phyloP scores from a whole-genome alignment of 805 yeast genomes.

The Babjeviella inositovora region DNA sequence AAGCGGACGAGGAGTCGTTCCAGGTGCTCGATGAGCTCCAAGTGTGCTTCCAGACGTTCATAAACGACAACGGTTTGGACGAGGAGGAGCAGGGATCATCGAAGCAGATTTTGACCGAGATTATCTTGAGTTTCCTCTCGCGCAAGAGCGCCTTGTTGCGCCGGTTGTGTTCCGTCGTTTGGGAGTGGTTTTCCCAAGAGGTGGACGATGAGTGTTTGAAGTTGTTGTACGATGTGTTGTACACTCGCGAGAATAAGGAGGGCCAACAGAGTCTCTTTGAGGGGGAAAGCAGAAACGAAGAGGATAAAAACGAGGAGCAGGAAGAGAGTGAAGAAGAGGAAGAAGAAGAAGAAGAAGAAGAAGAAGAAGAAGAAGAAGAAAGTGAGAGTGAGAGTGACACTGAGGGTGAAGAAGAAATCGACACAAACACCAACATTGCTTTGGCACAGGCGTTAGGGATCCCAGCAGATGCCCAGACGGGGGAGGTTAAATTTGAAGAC shows the following conservation, averaged over 20 bases:
- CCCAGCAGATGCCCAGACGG: slow-evolving; percentile 20
- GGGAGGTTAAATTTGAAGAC: slow-evolving; percentile 26
- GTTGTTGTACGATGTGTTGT: slow-evolving; percentile 17
- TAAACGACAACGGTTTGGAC: slow-evolving; percentile 17
- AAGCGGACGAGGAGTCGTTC: slow-evolving; percentile 67
- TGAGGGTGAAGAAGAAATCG: slow-evolving; percentile 3
- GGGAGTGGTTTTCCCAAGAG: slow-evolving; percentile 18
- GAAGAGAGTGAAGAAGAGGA: slow-evolving; percentile 13
- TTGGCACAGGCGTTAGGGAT: slow-evolving; percentile 60
- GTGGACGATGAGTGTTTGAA: slow-evolving; percentile 15
- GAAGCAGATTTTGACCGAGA: slow-evolving; percentile 22
- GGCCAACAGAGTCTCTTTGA: slow-evolving; percentile 72
- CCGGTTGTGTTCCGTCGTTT: slow-evolving; percentile 17
- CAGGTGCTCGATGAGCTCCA: slow-evolving; percentile 60
- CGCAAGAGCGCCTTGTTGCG: slow-evolving; percentile 17
- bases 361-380: slow-evolving; percentile 9
- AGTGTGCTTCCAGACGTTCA: slow-evolving; percentile 32
- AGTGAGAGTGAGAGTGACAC: slow-evolving; percentile 7
- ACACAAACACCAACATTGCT: slow-evolving; percentile 32
- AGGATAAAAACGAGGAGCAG: slow-evolving; percentile 10
- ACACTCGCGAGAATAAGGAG: slow-evolving; percentile 58
- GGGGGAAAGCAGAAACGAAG: slow-evolving; percentile 22
- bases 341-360: slow-evolving; percentile 11
- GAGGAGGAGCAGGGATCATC: no score
- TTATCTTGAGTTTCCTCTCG: slow-evolving; percentile 24